Base-by-base conservation (phyloP, 768 basidiomycete species). In the Kwoniella europaea region DNA sequence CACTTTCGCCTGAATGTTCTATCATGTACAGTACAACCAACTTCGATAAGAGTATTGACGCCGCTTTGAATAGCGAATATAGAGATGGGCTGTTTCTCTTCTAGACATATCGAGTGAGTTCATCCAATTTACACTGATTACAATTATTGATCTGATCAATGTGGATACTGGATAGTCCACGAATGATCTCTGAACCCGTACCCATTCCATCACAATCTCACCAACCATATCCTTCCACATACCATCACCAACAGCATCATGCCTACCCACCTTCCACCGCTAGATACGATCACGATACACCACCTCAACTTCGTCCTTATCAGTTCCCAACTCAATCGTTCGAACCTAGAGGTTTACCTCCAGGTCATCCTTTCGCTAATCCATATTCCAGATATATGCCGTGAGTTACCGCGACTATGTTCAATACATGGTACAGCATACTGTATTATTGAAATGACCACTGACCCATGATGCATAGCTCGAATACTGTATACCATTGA, bases 331-430 rank as follows among this genome's bases (percentile, higher is more conserved):
- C 64, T 6, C 54, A 57, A 15, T 65, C 64, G 10, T 65, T 65
- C 41, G 64, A 29, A 42, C 53, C 53, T 55, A 56, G 41, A 20
- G 64, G 53, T 56, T 44, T 65, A 44, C 64, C 64, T 18, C 54
- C 64, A 6, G 64, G 54, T 20, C 64, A 65, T 56, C 64, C 64
- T 20, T 65, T 65, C 54, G 64, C 64, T n/a, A 65, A 65, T 65
- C 64, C 64, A 0, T 65, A 65, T 65, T 22, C 24, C 20, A n/a
- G 27, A 10, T 65, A 65, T 56, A 65, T 65, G 64, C 64, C 64
- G 64, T 65, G 22, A 65, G 64, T 65, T 22, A 13, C 9, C 57
- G 24, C 24, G 20, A 22, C 7, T 12, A 12, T 55, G 24, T 55
- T 9, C 1, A 3, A 44, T 50, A 50, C 10, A 15, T 6, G 10